Conservation (phyloP, 805 yeast species). For the Teunomyces kruisii region DNA sequence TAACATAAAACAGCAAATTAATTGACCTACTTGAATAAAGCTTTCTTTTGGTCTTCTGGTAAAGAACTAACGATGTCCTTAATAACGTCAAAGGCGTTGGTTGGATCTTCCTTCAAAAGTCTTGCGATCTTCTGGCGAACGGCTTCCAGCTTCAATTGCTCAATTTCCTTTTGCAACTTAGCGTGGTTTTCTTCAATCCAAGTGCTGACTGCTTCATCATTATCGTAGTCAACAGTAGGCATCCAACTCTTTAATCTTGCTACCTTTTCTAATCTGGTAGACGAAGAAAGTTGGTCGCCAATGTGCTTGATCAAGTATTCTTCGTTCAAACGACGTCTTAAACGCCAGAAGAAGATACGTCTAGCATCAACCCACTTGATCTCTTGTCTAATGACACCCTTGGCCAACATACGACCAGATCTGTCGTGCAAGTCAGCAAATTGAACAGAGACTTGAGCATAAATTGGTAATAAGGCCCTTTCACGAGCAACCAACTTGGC, state of each 20-base stretch:
- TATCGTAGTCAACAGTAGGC: conserved; percentile 66
- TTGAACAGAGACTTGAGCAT: conserved; percentile 89
- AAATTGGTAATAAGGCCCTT: conserved; percentile 75
- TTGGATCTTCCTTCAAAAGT: conserved; percentile 38
- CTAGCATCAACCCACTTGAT: conserved; percentile 85
- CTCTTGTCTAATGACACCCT: conserved; percentile 85
- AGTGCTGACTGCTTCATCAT: conserved; percentile 75
- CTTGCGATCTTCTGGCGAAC: conserved; percentile 64
- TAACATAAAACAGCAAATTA: not conserved
- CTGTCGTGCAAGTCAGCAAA: conserved; percentile 98
- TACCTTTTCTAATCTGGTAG: conserved; percentile 74
- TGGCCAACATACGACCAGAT: conserved; percentile 95
- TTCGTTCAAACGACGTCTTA: conserved; percentile 92
- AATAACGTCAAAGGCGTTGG: conserved; percentile 29
- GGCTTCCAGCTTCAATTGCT: conserved; percentile 63
- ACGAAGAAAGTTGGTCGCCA: conserved; percentile 55
- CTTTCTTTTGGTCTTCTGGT: conserved; percentile 35
- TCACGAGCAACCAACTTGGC: conserved; percentile 77
- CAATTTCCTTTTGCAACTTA: conserved; percentile 58
- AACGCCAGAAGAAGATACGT: conserved; percentile 98
- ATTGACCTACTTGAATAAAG: conserved; percentile 20
- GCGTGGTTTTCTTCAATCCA: conserved; percentile 84
- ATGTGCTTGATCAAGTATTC: conserved; percentile 80
- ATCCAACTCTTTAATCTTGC: conserved; percentile 89
- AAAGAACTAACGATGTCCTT: conserved; percentile 35